A percentile compares a stretch with the other conserved stretches of the same genome.
Evolutionary conservation across 495 filamentous ascomycete genomes (phyloP).

Genomic region (Talaromyces ruber): DNA sequence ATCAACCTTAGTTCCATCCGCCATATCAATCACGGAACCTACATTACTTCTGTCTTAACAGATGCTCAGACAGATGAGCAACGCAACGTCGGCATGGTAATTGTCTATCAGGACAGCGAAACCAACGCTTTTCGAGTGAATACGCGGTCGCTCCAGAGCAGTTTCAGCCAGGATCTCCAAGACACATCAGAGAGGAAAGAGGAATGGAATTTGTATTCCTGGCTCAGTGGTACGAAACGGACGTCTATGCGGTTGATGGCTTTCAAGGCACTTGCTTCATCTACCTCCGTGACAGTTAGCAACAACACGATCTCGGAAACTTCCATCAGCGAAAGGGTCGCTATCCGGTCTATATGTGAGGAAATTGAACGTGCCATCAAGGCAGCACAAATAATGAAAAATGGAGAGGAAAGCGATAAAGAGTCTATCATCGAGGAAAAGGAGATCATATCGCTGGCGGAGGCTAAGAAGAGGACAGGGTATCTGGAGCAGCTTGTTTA

Average conservation of each 20-base stretch:
- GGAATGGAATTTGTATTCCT: slow-evolving; percentile 33
- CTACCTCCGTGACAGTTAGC: slow-evolving; percentile 32
- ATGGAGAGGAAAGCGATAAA: slow-evolving; percentile 12
- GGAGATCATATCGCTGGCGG: slow-evolving; percentile 72
- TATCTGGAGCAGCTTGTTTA: slow-evolving; percentile 79
- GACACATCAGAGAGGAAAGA: slow-evolving; percentile 16
- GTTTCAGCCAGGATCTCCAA: slow-evolving; percentile 20
- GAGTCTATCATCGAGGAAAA: slow-evolving; percentile 48
- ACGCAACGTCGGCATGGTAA: slow-evolving; percentile 72
- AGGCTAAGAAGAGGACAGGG: slow-evolving; percentile 83
- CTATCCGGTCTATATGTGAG: slow-evolving; percentile 60
- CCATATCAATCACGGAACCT: slow-evolving; percentile 68
- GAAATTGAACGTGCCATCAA: slow-evolving; percentile 42
- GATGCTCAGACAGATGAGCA: slow-evolving; percentile 61
- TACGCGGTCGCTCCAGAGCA: slow-evolving; percentile 68
- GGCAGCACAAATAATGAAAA: slow-evolving; percentile 9
- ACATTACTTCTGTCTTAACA: slow-evolving; percentile 81
- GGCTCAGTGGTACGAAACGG: slow-evolving; percentile 26
- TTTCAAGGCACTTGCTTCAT: slow-evolving; percentile 40
- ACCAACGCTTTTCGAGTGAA: slow-evolving; percentile 67
- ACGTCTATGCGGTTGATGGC: slow-evolving; percentile 40
- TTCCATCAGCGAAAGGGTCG: slow-evolving; percentile 56
- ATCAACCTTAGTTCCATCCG: slow-evolving; percentile 65
- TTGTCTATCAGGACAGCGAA: slow-evolving; percentile 63
- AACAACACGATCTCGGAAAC: slow-evolving; percentile 12